Base-by-base conservation (phyloP, 768 basidiomycete genomes). In the Phanerochaete sordida region DNA sequence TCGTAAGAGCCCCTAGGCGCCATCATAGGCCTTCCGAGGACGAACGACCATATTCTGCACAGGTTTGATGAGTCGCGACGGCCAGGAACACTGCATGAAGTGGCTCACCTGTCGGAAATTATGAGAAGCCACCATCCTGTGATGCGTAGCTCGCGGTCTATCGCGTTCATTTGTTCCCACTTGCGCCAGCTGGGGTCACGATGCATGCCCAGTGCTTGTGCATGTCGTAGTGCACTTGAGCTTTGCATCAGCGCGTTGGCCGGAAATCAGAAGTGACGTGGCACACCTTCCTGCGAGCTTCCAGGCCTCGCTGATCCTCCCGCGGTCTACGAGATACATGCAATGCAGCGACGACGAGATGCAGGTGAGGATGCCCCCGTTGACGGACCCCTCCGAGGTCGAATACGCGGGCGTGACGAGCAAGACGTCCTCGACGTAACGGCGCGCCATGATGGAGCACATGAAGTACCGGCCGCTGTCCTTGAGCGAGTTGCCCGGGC, bases 291-390 rank as follows among this genome's bases (percentile, higher is more conserved):
- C 71, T 2, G 62, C 57, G 2, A 72, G 56, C 56, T 72, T 72
- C 69, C 69, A 72, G 3, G 71, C 66, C 39, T 70, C 82, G 62
- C 80, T 82, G 23, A 79, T 73, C 37, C 76, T 75, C 9, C 82
- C 81, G 27, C 76, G 69, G 55, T 79, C 77, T 0, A 78, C 73
- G 19, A 83, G 75, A 62, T 79, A 81, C 55, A 73, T 73, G 28
- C 75, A 76, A 24, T 81, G 72, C 31, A 83, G 65, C 1, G 76
- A 77, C 4, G 77, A 74, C 0, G 80, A 80, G 35, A 83, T 68
- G 60, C 80, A 82, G 6, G 75, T 74, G 9, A 82, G 69, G 0
- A 79, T 76, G 1, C 77, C 77, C 11, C 81, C 82, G 57, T 81
- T 48, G 15, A 65, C 66, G 2, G 56, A 26, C 9, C 57, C 51